Conservation (phyloP, 768 basidiomycete genomes). For the Rhodotorula taiwanensis region DNA sequence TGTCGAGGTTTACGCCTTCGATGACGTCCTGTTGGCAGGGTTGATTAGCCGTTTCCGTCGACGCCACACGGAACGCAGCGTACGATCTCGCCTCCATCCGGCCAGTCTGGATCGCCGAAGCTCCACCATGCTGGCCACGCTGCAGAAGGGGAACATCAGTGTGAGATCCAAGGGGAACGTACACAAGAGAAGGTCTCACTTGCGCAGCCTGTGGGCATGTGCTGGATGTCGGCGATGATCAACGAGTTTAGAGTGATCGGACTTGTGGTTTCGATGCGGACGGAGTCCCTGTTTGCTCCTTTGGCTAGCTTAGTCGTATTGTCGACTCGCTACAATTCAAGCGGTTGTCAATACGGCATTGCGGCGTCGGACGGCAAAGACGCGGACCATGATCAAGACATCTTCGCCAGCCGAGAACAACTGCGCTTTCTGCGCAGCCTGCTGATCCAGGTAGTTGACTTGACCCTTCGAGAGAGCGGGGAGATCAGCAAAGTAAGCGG, state of each 20-base stretch:
- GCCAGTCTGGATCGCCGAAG: slow-evolving; percentile 4
- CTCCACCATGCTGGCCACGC: slow-evolving; percentile 14
- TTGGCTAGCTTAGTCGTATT: slow-evolving; percentile 19
- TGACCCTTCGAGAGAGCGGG: not conserved
- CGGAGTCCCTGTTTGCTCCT: slow-evolving; percentile 3
- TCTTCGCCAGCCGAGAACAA: slow-evolving; percentile 7
- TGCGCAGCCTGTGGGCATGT: slow-evolving; percentile 22
- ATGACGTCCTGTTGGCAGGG: slow-evolving; percentile 16
- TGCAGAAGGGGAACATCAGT: not conserved
- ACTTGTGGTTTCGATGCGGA: slow-evolving; percentile 15
- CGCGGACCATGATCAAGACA: slow-evolving; percentile 17
- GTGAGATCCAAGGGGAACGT: fast-evolving
- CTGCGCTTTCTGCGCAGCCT: slow-evolving; percentile 1
- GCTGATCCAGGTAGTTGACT: slow-evolving; percentile 10
- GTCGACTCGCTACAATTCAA: slow-evolving; percentile 14
- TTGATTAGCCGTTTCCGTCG: not conserved
- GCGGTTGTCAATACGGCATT: no score
- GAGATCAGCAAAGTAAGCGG: not conserved
- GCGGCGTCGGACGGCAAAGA: no score
- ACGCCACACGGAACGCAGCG: not conserved
- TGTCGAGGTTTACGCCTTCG: slow-evolving; percentile 16
- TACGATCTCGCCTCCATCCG: slow-evolving; percentile 15
- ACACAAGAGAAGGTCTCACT: not conserved
- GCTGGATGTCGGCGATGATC: slow-evolving; percentile 19
- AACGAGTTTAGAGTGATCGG: slow-evolving; percentile 11